Conservation (phyloP, 2,329 filamentous ascomycete genomes). For the Sporothrix protearum region DNA sequence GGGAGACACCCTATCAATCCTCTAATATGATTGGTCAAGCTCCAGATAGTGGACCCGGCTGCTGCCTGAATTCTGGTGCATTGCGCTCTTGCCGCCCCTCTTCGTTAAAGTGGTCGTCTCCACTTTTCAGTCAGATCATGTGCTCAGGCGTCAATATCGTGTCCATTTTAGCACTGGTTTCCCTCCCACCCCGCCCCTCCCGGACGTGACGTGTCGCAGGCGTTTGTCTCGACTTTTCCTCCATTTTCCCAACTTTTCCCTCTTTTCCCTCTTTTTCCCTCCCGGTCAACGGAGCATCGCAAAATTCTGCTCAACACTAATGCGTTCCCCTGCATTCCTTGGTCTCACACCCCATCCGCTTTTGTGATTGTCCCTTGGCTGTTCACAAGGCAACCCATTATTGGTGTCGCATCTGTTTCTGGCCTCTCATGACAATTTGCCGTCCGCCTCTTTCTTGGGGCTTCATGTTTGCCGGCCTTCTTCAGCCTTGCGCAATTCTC, state of each 20-base stretch:
- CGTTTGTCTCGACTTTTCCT: constrained; percentile 14
- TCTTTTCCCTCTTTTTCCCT: neutral
- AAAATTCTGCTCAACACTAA: constrained; percentile 18
- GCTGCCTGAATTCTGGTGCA: constrained; percentile 17
- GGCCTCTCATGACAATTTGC: neutral
- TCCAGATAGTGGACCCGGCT: neutral
- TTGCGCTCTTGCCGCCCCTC: neutral
- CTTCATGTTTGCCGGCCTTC: neutral
- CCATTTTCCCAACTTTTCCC: neutral
- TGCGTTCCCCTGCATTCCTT: constrained; percentile 18
- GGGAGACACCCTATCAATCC: neutral
- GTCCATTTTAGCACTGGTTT: constrained; percentile 20
- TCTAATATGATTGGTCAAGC: neutral
- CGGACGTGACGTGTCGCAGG: constrained; percentile 19
- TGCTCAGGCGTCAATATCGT: constrained; percentile 33
- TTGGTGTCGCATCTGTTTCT: neutral
- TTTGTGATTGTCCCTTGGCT: neutral
- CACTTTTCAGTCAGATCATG: constrained; percentile 27
- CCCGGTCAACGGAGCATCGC: constrained; percentile 8
- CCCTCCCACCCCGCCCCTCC: constrained; percentile 5
- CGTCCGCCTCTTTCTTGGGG: neutral
- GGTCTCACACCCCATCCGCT: constrained; percentile 7
- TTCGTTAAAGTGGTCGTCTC: constrained; percentile 8
- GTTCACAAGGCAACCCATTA: constrained; percentile 15
- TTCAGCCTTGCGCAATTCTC: constrained; percentile 11